Evolutionary conservation across 805 yeast genomes (phyloP), one percentile per base, ranked within the genome.

Genomic region (Wickerhamomyces subpelliculosus): DNA sequence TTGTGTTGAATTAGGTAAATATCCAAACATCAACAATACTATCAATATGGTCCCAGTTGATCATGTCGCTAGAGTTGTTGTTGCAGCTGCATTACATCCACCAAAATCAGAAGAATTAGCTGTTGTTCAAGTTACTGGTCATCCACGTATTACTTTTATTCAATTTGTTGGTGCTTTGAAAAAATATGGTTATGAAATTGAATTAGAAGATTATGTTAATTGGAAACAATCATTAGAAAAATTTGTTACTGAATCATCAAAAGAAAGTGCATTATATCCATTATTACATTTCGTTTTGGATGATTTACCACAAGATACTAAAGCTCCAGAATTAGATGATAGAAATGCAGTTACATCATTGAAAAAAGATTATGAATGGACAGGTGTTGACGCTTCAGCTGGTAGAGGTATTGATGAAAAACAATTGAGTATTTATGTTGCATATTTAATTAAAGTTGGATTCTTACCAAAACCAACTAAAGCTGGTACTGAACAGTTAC

Each of bases 11-110:
- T 64, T 94, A 42, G 95, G 96, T 10, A 67, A 70, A 35, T 82
- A 75, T 50, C 98, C 99, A 25, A 84, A 83, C 53, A 88, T 93
- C 48, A 61, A 75, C 48, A 93, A 93, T 68, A 75, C 80, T 34
- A 95, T 90, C 27, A 93, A 93, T 62, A 87, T 89, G 84, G 97
- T 87, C 18, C 98, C 98, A 4, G 98, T 93, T 32, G 97, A 94
- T 52, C 98, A 93, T 55, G 98, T 93, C 47, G 97, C 99, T 1
- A 74, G 95, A 34, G 85, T 88, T 19, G 84, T 81, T 20, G 85
- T 80, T 36, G 86, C 97, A 2, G 65, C 93, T 21, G 82, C 96
- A 0, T 69, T 93, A 45, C 76, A 77, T 52, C 90, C 95, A 21
- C 84, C 93, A 19, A 50, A 61, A 18, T 51, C 51, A 2, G 65